These are phyloP conservation scores for Hamamelis virginiana DNA, from an alignment of 164 flowering plant species.

Conservation along the genomic window DNA sequence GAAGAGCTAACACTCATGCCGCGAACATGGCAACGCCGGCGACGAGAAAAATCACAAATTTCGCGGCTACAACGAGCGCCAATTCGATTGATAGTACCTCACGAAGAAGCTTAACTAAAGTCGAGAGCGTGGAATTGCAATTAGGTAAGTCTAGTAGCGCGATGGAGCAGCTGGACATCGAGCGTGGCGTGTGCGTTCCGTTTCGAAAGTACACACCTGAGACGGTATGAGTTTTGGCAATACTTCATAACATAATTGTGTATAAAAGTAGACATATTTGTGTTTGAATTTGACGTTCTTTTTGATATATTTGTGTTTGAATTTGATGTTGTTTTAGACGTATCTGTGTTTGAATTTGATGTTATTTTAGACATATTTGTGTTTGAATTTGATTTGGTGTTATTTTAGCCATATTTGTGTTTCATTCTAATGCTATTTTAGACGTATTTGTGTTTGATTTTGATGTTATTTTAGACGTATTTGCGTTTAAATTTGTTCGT, in stretches of 20 bases:
- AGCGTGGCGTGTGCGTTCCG: constrained; percentile 94
- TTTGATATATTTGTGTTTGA: too few relatives aligned
- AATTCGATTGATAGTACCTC: not conserved
- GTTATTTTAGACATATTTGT: too few relatives aligned
- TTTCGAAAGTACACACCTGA: constrained; percentile 93
- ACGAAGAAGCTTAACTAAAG: constrained; percentile 2
- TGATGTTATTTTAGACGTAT: not conserved
- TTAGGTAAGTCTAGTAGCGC: constrained; percentile 42
- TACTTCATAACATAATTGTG: too few relatives aligned
- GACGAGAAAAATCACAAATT: constrained; percentile 9
- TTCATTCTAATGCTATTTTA: not conserved
- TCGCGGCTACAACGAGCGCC: constrained; percentile 1
- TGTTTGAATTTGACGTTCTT: not conserved
- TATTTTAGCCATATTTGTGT: not conserved
- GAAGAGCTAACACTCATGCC: not conserved
- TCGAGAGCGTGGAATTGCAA: not conserved
- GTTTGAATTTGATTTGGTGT: constrained; percentile 1
- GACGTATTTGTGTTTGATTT: too few relatives aligned
- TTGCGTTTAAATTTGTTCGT: not conserved
- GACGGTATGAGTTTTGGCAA: constrained; percentile 41
- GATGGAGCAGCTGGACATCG: constrained; percentile 88
- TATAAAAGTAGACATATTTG: too few relatives aligned
- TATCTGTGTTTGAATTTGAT: too few relatives aligned
- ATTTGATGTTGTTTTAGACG: too few relatives aligned
- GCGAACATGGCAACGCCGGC: not conserved